These are phyloP conservation scores for Santalum album DNA, from an alignment of 164 flowering plant genomes.

Conservation along the genomic window DNA sequence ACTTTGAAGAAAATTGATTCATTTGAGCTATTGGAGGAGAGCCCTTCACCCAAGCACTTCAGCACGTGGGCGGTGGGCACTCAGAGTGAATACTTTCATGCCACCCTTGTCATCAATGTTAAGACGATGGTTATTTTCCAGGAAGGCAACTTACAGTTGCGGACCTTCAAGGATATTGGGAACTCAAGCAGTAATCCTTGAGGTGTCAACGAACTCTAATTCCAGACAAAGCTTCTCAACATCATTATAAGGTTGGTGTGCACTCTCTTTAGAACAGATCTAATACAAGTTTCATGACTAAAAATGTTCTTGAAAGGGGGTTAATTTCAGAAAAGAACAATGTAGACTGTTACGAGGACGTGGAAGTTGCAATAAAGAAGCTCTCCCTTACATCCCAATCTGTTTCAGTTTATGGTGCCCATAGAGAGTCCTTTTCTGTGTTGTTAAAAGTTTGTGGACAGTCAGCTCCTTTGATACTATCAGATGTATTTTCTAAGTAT, in stretches of 20 bases:
- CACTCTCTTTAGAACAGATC: no score
- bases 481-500: conserved; percentile 53
- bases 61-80: conserved; percentile 54
- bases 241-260: conserved; percentile 10
- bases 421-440: conserved; percentile 39
- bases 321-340: conserved; percentile 11
- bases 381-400: conserved; percentile 53
- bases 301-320: conserved; percentile 11
- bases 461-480: conserved; percentile 45
- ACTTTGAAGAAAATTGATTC: conserved; percentile 89
- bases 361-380: conserved; percentile 43
- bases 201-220: conserved; percentile 20
- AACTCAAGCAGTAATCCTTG: conserved; percentile 28
- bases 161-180: conserved; percentile 52
- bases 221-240: conserved; percentile 26
- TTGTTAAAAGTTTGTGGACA: conserved; percentile 72
- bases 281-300: no score
- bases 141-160: conserved; percentile 31
- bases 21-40: conserved; percentile 78
- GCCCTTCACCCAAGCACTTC: conserved; percentile 80
- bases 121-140: conserved; percentile 55
- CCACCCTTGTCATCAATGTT: conserved; percentile 54
- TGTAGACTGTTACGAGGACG: conserved; percentile 24
- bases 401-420: conserved; percentile 18
- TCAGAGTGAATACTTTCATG: conserved; percentile 25